phyloP scores from a whole-genome alignment of 352 stramenopile species.

The Pythium graminicola region DNA sequence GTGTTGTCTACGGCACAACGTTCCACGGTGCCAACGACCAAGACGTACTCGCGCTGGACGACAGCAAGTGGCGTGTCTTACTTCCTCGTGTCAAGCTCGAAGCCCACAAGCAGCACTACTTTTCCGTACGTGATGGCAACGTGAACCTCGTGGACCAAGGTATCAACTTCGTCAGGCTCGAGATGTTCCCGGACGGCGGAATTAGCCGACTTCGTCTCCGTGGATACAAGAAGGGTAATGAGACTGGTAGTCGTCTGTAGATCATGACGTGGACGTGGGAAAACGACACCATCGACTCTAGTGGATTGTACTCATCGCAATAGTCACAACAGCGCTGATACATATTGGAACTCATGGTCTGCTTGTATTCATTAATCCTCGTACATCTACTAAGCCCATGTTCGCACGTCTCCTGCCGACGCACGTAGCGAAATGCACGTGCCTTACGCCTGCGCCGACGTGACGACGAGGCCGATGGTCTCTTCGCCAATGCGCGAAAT shows the following conservation, averaged over 20 bases:
- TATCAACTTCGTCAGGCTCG: constrained; percentile 91
- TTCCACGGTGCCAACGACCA: constrained; percentile 34
- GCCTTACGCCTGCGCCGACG: constrained; percentile 28
- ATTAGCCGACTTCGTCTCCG: constrained; percentile 88
- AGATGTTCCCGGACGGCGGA: constrained; percentile 93
- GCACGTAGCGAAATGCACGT: neutral
- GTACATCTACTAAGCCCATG: neutral
- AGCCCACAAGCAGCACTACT: constrained; percentile 84
- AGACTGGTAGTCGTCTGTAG: constrained; percentile 10
- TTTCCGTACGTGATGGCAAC: constrained; percentile 47
- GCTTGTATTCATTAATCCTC: no score
- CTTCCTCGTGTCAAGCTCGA: constrained; percentile 82
- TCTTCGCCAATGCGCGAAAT: constrained; percentile 93
- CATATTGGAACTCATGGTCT: no score
- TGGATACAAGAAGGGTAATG: constrained; percentile 42
- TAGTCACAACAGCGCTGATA: neutral
- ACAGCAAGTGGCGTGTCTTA: constrained; percentile 79
- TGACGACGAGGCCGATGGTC: constrained; percentile 93
- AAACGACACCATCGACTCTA: no score
- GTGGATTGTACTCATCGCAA: no score
- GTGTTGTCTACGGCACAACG: constrained; percentile 64
- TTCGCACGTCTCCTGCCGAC: neutral
- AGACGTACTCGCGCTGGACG: constrained; percentile 29
- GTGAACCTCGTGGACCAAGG: constrained; percentile 48
- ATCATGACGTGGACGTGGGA: no score